A percentile compares a stretch with the other conserved stretches of the same genome.
Evolutionary conservation across 768 basidiomycete genomes (phyloP).

Genomic region (Trametes cubensis): DNA sequence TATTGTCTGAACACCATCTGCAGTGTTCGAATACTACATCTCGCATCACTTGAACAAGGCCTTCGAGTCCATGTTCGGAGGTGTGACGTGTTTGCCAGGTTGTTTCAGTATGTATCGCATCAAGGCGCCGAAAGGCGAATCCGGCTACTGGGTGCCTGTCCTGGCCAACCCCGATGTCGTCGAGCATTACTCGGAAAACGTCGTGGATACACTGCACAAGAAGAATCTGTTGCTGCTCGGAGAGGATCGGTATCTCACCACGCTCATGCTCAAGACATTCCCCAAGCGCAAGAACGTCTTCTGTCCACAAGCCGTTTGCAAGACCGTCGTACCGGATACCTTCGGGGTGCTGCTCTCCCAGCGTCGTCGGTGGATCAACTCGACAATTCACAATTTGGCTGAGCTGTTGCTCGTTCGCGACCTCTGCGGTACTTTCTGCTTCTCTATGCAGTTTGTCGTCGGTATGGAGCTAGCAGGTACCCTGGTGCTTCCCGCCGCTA

Average conservation of each 20-base stretch:
- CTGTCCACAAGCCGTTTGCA: conserved; percentile 98
- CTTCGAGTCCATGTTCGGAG: conserved; percentile 99
- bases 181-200: conserved; percentile 98
- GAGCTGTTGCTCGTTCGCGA: conserved; percentile 94
- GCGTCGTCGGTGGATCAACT: conserved; percentile 99
- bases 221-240: conserved; percentile 96
- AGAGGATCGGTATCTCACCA: conserved; percentile 99
- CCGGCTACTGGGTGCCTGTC: conserved; percentile 98
- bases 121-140: conserved; percentile 97
- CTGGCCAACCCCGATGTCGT: conserved; percentile 98
- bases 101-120: conserved; percentile 99
- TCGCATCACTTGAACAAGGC: conserved; percentile 99
- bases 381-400: conserved; percentile 96
- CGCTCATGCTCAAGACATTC: conserved; percentile 98
- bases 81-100: conserved; percentile 98
- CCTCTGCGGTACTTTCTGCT: conserved; percentile 99
- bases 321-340: conserved; percentile 97
- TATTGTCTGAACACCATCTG: not conserved
- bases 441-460: conserved; percentile 99
- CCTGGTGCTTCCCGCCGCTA: conserved; percentile 94
- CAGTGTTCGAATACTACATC: conserved; percentile 99
- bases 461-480: conserved; percentile 98
- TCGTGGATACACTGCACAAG: conserved; percentile 99
- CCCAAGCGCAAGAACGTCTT: conserved; percentile 99
- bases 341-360: conserved; percentile 93